Evolutionary conservation across 148 eudicot genomes (phyloP).

Genomic region (Silene conica): DNA sequence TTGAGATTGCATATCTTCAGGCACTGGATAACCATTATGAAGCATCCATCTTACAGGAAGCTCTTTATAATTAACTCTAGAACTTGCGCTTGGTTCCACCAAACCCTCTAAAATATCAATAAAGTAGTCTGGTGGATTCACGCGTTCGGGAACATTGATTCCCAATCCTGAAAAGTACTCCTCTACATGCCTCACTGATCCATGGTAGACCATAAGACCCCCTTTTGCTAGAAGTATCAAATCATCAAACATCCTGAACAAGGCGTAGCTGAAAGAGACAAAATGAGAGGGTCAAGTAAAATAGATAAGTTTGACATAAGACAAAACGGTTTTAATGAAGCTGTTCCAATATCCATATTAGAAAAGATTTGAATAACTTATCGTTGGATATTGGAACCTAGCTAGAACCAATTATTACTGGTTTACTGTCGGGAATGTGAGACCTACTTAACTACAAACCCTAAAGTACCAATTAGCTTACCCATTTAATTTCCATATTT

Average conservation of each 20-base stretch:
- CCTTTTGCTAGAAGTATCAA: conserved; percentile 44
- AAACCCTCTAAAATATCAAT: conserved; percentile 43
- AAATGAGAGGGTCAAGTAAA: background rate
- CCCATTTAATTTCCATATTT: background rate
- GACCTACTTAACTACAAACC: background rate
- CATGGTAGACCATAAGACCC: conserved; percentile 38
- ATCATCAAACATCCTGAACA: conserved; percentile 46
- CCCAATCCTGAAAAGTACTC: conserved; percentile 37
- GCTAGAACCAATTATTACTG: background rate
- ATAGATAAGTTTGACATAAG: background rate
- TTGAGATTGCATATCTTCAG: conserved; percentile 30
- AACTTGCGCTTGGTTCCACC: conserved; percentile 24
- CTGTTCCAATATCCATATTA: background rate
- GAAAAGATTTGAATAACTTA: background rate
- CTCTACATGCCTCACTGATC: conserved; percentile 36
- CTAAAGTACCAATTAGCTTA: background rate
- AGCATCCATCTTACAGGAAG: conserved; percentile 48
- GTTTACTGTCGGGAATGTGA: background rate
- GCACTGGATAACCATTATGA: conserved; percentile 34
- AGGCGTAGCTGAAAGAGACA: conserved; percentile 31
- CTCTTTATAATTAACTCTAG: conserved; percentile 30
- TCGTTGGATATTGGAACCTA: background rate
- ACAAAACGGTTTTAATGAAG: background rate
- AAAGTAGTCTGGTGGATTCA: conserved; percentile 42
- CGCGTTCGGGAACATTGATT: conserved; percentile 34